Evolutionary conservation across 768 basidiomycete genomes (phyloP).

Genomic region (Nevesoporus exiguus): DNA sequence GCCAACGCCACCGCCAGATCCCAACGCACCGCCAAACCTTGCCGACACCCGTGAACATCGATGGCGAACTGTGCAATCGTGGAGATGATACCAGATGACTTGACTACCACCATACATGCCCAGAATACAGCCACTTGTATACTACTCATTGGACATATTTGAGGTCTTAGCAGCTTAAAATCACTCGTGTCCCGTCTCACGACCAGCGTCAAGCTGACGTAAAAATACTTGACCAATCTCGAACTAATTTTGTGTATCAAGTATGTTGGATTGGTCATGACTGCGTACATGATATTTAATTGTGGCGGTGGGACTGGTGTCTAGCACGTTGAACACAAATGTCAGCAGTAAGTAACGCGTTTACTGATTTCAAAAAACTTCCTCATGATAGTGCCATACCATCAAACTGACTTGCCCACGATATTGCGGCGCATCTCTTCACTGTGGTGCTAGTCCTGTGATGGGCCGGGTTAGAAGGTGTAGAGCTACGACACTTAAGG

Average conservation of each 20-base stretch:
- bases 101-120: background rate
- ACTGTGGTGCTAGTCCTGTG: constrained; percentile 35
- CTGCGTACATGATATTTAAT: background rate
- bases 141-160: constrained; percentile 5
- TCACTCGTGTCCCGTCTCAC: background rate
- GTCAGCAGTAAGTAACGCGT: background rate
- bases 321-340: background rate
- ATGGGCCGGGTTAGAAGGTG: constrained; percentile 16
- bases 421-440: constrained; percentile 44
- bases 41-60: constrained; percentile 31
- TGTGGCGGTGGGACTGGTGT: background rate
- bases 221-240: no score
- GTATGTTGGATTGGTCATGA: background rate
- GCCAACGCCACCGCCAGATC: constrained; percentile 43
- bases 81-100: constrained; percentile 24
- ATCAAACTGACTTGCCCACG: constrained; percentile 49
- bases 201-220: no score
- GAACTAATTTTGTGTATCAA: no score
- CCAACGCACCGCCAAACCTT: background rate
- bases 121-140: constrained; percentile 4
- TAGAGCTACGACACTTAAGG: constrained; percentile 53
- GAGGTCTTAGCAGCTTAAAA: background rate
- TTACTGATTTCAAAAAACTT: constrained; percentile 44
- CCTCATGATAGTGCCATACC: constrained; percentile 59
- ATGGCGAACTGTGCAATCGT: constrained; percentile 38